A percentile compares a stretch with the other conserved stretches of the same genome.
These are phyloP conservation scores for Biscogniauxia marginata DNA, from an alignment of 2,329 filamentous ascomycete species.

Conservation along the genomic window DNA sequence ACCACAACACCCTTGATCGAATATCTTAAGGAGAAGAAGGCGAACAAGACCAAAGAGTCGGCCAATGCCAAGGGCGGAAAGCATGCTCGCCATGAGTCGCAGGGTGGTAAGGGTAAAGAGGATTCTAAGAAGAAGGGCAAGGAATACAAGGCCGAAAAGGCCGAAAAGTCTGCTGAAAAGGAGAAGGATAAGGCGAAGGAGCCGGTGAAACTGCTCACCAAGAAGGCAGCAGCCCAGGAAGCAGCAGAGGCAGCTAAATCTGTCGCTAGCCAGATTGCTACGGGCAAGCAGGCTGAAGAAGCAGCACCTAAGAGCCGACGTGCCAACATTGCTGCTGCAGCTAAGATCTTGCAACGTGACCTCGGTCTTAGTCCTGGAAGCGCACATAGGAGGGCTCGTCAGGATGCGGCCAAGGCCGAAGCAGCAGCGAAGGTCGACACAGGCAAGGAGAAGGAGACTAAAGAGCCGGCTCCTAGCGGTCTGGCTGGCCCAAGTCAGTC, in stretches of 20 bases:
- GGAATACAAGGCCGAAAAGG: slow-evolving; percentile 62
- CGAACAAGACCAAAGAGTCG: slow-evolving; percentile 62
- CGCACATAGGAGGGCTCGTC: slow-evolving; percentile 59
- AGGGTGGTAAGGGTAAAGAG: slow-evolving; percentile 52
- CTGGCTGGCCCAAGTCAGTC: slow-evolving; percentile 20
- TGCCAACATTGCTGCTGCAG: slow-evolving; percentile 61
- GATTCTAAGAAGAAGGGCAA: slow-evolving; percentile 56
- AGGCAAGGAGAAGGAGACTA: slow-evolving; percentile 26
- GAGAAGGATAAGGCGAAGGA: slow-evolving; percentile 57
- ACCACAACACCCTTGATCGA: slow-evolving; percentile 88
- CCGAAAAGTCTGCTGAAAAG: slow-evolving; percentile 59
- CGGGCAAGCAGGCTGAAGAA: slow-evolving; percentile 30
- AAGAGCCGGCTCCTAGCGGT: slow-evolving; percentile 17
- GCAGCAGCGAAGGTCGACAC: slow-evolving; percentile 41
- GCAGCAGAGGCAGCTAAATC: slow-evolving; percentile 46
- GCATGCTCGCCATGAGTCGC: slow-evolving; percentile 54
- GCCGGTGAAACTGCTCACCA: slow-evolving; percentile 62
- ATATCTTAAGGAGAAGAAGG: slow-evolving; percentile 88
- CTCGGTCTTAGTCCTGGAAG: slow-evolving; percentile 63
- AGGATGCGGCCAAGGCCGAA: slow-evolving; percentile 58
- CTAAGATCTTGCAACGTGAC: slow-evolving; percentile 64
- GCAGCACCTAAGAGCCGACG: slow-evolving; percentile 54
- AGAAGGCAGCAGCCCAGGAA: slow-evolving; percentile 53
- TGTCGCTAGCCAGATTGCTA: slow-evolving; percentile 37
- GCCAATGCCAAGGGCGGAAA: slow-evolving; percentile 56